Evolutionary conservation across 1,284 basidiomycete genomes (phyloP).

Genomic region (Sanguinoderma infundibulare): DNA sequence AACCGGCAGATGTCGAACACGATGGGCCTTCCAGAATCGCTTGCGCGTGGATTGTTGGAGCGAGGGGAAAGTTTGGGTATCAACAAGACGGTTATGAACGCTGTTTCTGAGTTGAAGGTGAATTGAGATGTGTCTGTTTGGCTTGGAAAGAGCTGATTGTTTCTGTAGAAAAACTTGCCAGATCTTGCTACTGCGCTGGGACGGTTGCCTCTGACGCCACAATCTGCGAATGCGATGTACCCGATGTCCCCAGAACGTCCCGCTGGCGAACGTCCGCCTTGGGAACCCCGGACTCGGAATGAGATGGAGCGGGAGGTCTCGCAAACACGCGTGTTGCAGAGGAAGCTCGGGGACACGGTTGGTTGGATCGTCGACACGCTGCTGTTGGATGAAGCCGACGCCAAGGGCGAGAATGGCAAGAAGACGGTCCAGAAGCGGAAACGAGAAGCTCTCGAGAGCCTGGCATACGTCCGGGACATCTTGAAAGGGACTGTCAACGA

Average conservation of each 20-base stretch:
- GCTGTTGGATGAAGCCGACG: slow-evolving; percentile 56
- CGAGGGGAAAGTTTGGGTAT: slow-evolving; percentile 79
- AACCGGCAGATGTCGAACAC: slow-evolving; percentile 48
- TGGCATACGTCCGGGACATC: slow-evolving; percentile 77
- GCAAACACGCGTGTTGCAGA: slow-evolving; percentile 56
- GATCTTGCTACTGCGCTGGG: slow-evolving; percentile 76
- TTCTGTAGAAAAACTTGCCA: slow-evolving; percentile 76
- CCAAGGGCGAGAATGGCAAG: slow-evolving; percentile 44
- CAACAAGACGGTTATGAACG: slow-evolving; percentile 78
- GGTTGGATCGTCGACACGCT: slow-evolving; percentile 74
- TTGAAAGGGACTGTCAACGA: slow-evolving; percentile 55
- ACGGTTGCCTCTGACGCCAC: slow-evolving; percentile 49
- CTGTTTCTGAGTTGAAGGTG: slow-evolving; percentile 75
- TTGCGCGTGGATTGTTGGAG: slow-evolving; percentile 75
- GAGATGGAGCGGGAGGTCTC: slow-evolving; percentile 69
- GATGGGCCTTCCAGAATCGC: slow-evolving; percentile 66
- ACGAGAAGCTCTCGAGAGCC: slow-evolving; percentile 70
- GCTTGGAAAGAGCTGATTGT: neutral
- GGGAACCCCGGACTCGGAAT: slow-evolving; percentile 66
- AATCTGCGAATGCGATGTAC: slow-evolving; percentile 52
- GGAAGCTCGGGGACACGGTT: slow-evolving; percentile 66
- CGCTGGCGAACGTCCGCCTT: slow-evolving; percentile 58
- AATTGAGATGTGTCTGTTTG: slow-evolving; percentile 24
- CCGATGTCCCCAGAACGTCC: slow-evolving; percentile 67
- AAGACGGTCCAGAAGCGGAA: slow-evolving; percentile 48